Conservation (phyloP, 140 eudicot genomes). For the Flaveria floridana region DNA sequence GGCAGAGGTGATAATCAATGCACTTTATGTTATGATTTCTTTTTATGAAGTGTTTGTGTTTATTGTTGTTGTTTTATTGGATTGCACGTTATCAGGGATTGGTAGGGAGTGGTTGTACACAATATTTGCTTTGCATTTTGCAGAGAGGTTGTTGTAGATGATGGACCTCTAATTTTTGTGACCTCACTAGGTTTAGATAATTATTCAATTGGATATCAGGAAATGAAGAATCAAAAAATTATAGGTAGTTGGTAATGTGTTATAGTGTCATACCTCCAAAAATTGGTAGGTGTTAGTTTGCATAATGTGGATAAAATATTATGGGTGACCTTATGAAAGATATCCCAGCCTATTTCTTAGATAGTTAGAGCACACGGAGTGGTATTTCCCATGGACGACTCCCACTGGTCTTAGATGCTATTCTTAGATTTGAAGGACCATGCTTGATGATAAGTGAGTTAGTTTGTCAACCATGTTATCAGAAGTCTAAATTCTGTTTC, state of each 20-base stretch:
- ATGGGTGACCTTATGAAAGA: neutral
- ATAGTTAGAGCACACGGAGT: too few species aligned
- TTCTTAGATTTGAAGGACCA: neutral
- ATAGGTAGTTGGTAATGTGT: neutral
- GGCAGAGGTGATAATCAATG: constrained; percentile 53
- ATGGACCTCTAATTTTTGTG: too few species aligned
- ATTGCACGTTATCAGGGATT: neutral
- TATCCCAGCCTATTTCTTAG: too few species aligned
- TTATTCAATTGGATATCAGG: constrained; percentile 6
- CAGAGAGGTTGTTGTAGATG: too few species aligned
- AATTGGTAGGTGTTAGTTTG: neutral
- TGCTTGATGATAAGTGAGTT: too few species aligned
- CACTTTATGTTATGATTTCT: neutral
- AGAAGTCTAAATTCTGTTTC: neutral
- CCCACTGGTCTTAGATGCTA: neutral
- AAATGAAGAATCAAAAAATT: neutral
- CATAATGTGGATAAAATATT: neutral
- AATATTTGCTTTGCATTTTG: neutral
- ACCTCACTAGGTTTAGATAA: neutral
- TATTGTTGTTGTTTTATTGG: neutral
- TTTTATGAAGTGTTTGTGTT: constrained; percentile 2
- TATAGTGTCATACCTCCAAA: too few species aligned
- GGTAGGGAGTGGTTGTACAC: neutral
- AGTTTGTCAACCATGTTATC: neutral
- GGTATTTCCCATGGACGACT: too few species aligned